phyloP scores from a whole-genome alignment of 352 stramenopile species.

The Phytophthora capsici region DNA sequence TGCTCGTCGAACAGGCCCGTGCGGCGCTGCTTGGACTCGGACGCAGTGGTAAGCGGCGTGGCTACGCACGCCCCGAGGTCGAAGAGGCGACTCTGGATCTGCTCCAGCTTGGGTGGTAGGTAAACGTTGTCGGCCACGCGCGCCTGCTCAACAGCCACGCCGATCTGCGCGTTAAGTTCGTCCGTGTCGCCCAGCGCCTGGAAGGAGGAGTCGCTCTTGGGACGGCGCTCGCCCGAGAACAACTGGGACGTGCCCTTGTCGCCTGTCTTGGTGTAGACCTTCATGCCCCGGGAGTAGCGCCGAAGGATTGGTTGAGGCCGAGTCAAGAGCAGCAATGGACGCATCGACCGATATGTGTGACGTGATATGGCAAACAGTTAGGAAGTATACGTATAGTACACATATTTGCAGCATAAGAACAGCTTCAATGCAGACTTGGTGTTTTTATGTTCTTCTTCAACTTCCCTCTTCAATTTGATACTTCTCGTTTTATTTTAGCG shows the following conservation, averaged over 20 bases:
- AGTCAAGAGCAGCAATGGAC: slow-evolving; percentile 4
- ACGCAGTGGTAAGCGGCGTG: slow-evolving; percentile 75
- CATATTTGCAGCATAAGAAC: neutral
- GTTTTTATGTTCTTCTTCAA: too few species aligned
- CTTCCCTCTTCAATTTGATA: neutral
- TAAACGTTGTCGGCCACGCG: slow-evolving; percentile 44
- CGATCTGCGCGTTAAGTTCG: slow-evolving; percentile 89
- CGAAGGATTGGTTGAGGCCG: neutral
- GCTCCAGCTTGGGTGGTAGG: slow-evolving; percentile 69
- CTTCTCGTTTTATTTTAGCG: neutral
- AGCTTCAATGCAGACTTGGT: neutral
- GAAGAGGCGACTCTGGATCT: slow-evolving; percentile 92
- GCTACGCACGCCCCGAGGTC: slow-evolving; percentile 91
- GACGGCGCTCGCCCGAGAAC: slow-evolving; percentile 89
- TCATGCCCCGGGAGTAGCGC: slow-evolving; percentile 53
- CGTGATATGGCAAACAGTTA: neutral
- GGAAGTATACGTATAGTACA: neutral
- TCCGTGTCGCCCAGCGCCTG: slow-evolving; percentile 91
- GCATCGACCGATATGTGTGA: slow-evolving; percentile 6
- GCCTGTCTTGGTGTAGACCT: slow-evolving; percentile 93
- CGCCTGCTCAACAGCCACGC: slow-evolving; percentile 65
- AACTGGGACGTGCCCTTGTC: slow-evolving; percentile 93
- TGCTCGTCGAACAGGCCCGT: slow-evolving; percentile 62
- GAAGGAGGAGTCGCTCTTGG: slow-evolving; percentile 90
- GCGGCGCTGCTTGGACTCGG: slow-evolving; percentile 70